Conservation (phyloP, 257 asterid species). For the Petunia secreta region DNA sequence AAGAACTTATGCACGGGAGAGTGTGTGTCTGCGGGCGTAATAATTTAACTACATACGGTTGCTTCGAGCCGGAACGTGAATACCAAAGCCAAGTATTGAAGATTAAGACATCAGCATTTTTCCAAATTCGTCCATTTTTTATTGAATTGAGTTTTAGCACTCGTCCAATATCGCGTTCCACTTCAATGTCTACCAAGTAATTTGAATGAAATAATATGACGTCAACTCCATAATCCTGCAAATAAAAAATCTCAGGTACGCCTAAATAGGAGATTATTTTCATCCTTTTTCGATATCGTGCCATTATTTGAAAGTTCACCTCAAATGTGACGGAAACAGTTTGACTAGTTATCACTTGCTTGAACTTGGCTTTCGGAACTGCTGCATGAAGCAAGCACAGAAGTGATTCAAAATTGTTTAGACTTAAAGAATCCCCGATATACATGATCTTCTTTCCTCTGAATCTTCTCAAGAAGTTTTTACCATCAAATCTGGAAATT, state of each 20-base stretch:
- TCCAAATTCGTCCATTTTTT: constrained; percentile 45
- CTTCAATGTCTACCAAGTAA: constrained; percentile 50
- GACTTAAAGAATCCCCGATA: constrained; percentile 70
- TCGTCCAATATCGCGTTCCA: constrained; percentile 35
- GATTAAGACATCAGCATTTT: constrained; percentile 43
- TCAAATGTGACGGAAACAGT: constrained; percentile 41
- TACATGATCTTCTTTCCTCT: constrained; percentile 64
- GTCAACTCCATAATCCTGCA: constrained; percentile 43
- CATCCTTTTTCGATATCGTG: too few species aligned
- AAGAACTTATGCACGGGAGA: too few species aligned
- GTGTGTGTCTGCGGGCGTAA: too few species aligned
- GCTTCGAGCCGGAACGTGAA: constrained; percentile 40
- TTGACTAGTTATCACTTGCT: not conserved
- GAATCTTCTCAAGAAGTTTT: constrained; percentile 47
- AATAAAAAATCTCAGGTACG: not conserved
- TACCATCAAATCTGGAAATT: constrained; percentile 54
- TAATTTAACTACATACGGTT: constrained; percentile 34
- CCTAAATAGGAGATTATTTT: too few species aligned
- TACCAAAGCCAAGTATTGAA: constrained; percentile 61
- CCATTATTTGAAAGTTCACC: constrained; percentile 33
- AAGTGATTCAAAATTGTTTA: constrained; percentile 54
- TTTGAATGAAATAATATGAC: constrained; percentile 35
- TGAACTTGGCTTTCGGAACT: constrained; percentile 32
- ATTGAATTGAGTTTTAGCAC: constrained; percentile 46
- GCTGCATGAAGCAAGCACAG: constrained; percentile 53